A percentile compares a stretch with the other conserved stretches of the same genome.
Evolutionary conservation across 768 basidiomycete species (phyloP).

Genomic region (Trametes maxima): DNA sequence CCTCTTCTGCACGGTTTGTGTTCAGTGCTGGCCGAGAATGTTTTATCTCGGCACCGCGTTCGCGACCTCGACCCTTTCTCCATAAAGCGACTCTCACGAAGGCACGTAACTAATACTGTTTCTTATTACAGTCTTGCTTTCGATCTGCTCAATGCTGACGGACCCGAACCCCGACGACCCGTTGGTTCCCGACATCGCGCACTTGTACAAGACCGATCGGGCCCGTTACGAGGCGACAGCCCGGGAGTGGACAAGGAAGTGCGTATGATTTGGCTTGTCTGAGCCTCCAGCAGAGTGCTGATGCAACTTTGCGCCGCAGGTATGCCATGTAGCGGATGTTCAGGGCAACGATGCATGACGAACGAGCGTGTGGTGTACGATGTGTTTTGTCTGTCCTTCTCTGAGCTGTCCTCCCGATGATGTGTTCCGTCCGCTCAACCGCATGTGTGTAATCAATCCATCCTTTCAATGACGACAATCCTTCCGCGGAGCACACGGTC

Average conservation of each 20-base stretch:
- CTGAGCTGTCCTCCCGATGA: conserved; percentile 16
- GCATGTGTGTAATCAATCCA: conserved; percentile 24
- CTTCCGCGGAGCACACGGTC: too few relatives aligned
- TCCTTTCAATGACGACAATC: conserved; percentile 22
- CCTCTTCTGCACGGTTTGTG: background rate
- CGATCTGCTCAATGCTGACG: conserved; percentile 99
- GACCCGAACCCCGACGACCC: conserved; percentile 99
- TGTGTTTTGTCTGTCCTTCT: conserved; percentile 25
- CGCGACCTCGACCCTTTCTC: too few relatives aligned
- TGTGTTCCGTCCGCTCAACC: conserved; percentile 12
- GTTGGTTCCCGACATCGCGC: conserved; percentile 97
- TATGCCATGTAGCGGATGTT: conserved; percentile 54
- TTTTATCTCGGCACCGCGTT: too few relatives aligned
- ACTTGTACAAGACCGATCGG: conserved; percentile 99
- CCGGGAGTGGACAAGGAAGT: conserved; percentile 99
- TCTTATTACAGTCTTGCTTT: conserved; percentile 84
- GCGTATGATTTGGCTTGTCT: conserved; percentile 33
- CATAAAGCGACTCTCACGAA: too few relatives aligned
- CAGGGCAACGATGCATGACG: conserved; percentile 15
- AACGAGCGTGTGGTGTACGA: conserved; percentile 25
- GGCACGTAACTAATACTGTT: too few relatives aligned
- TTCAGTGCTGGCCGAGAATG: too few relatives aligned
- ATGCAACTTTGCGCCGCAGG: conserved; percentile 26
- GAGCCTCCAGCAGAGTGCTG: background rate
- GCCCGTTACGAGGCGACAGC: conserved; percentile 97